These are phyloP conservation scores for Candida tropicalis DNA, from an alignment of 1,139 yeast species.

Conservation along the genomic window DNA sequence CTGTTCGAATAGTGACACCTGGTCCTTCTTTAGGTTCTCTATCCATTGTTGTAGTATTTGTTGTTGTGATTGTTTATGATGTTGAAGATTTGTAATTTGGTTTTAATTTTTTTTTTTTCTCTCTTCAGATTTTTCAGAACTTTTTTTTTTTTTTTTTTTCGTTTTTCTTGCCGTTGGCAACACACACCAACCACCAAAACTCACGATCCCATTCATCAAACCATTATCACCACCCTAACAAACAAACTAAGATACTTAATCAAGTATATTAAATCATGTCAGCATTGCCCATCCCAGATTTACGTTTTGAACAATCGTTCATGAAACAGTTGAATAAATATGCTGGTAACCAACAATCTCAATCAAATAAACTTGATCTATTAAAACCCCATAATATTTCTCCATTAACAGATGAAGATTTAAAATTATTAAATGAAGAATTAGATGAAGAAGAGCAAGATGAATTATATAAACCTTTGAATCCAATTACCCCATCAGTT, in stretches of 20 bases:
- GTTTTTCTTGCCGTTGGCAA: slow-evolving; percentile 1
- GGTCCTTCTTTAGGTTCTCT: slow-evolving; percentile 55
- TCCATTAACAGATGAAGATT: slow-evolving; percentile 27
- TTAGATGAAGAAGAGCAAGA: slow-evolving; percentile 28
- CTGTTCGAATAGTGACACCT: slow-evolving; percentile 83
- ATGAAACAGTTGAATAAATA: slow-evolving; percentile 45
- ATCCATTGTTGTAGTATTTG: slow-evolving; percentile 29
- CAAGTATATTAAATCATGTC: background rate
- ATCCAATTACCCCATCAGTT: slow-evolving; percentile 47
- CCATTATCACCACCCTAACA: no score
- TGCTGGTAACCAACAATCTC: slow-evolving; percentile 23
- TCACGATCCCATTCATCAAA: no score
- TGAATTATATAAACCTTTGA: slow-evolving; percentile 28
- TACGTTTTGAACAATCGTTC: slow-evolving; percentile 67
- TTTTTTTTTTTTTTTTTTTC: slow-evolving; percentile 5
- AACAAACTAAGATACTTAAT: no score
- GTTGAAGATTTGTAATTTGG: no score
- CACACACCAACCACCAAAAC: no score
- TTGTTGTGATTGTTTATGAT: slow-evolving; percentile 3
- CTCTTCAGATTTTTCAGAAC: background rate
- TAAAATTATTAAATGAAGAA: slow-evolving; percentile 23
- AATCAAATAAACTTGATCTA: slow-evolving; percentile 2
- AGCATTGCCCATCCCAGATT: slow-evolving; percentile 57
- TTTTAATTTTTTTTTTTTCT: slow-evolving; percentile 4
- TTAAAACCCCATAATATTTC: slow-evolving; percentile 6